Base-by-base conservation (phyloP, 371 early-diverging fungal genomes). In the Lichtheimia corymbifera region DNA sequence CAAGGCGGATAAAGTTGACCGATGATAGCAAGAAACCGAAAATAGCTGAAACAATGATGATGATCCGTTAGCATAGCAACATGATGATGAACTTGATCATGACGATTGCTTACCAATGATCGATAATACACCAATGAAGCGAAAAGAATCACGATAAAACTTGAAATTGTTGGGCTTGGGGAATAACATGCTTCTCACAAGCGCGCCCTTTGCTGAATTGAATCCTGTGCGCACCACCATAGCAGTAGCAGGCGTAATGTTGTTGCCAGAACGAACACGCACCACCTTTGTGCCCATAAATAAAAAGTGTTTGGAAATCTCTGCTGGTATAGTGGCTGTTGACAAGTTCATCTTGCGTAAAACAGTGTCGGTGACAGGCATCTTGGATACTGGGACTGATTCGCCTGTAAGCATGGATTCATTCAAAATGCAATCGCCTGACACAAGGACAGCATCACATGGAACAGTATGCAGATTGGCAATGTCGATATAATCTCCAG, bases 381-480 rank as follows among this genome's bases (percentile, higher is more conserved):
- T 77, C 70, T 96, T 97, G 12, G 93, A 91, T 13, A 89, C 88
- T 25, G 89, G 89, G 2, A 89, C 83, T 0, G 86, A 86, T 66
- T 84, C 85, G 53, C 99, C 99, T 3, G 99, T 99, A 24, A 99
- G 85, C 97, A 99, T 98, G 63, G 92, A 91, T 75, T 99, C 99
- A 74, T 99, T 98, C 50, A 97, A 89, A 59, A 99, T 96, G 67
- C 97, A 97, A 66, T 96, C 97, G 15, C 99, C 99, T 20, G 91
- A 83, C n/a, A 99, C 74, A 20, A 99, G 82, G 40, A 96, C 76
- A 2, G 93, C 94, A 78, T 99, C 99, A 76, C 98, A 98, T 0
- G 97, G 97, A 28, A 98, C 83, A 1, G 88, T 80, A 17, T 76
- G 68, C 51, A 93, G 70, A 43, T 85, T 70, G 2, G 82, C 71